Evolutionary conservation across 2,329 filamentous ascomycete species (phyloP).

Genomic region (Magnaporthiopsis incrustans): DNA sequence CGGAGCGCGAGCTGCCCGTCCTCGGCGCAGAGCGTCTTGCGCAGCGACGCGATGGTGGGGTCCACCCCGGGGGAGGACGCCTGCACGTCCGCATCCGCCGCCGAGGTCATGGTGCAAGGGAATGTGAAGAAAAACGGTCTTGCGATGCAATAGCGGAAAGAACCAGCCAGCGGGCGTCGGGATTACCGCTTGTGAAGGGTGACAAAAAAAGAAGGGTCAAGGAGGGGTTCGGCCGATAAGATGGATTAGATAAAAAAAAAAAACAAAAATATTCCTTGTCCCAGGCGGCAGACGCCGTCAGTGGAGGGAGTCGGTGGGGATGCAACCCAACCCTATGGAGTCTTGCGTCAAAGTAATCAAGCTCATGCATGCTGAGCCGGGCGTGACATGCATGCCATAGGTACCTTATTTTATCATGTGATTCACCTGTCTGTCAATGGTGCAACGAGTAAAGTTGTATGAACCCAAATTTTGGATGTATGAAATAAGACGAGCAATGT

Average conservation of each 20-base stretch:
- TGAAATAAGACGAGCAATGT: not conserved
- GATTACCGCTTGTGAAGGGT: too few species aligned
- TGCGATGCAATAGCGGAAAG: too few species aligned
- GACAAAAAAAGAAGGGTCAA: not conserved
- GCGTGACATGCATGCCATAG: not conserved
- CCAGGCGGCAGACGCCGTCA: too few species aligned
- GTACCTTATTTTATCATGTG: too few species aligned
- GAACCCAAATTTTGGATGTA: not conserved
- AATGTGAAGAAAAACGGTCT: too few species aligned
- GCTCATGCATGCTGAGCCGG: too few species aligned
- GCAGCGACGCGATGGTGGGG: slow-evolving; percentile 53
- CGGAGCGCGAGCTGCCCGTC: slow-evolving; percentile 74
- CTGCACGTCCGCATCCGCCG: slow-evolving; percentile 14
- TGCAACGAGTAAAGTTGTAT: not conserved
- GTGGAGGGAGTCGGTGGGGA: not conserved
- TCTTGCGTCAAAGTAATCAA: not conserved
- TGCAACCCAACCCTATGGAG: not conserved
- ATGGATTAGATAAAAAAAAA: slow-evolving; percentile 4
- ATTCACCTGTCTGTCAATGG: not conserved
- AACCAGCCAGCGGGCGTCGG: too few species aligned
- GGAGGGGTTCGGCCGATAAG: slow-evolving; percentile 3
- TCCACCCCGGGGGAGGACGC: slow-evolving; percentile 11
- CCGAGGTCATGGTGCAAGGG: slow-evolving; percentile 16
- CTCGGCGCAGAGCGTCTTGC: slow-evolving; percentile 74
- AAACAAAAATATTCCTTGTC: not conserved